Percentiles rank a stretch among this genome's conserved stretches.
Conservation (phyloP, 148 eudicot genomes). For the Diospyros lotus region DNA sequence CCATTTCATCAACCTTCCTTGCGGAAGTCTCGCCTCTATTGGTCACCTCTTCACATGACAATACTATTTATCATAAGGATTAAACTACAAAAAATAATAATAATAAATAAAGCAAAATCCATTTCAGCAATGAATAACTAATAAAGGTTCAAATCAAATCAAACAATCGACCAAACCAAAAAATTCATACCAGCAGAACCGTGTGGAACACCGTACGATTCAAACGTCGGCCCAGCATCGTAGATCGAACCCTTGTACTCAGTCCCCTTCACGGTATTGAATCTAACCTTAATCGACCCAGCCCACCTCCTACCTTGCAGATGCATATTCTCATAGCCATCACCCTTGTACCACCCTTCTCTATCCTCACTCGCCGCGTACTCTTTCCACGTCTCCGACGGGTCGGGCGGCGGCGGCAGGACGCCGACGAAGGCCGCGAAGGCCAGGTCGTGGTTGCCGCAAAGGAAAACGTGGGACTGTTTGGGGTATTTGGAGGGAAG, state of each 20-base stretch:
- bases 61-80: no score
- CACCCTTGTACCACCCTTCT: constrained; percentile 84
- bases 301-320: constrained; percentile 95
- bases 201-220: constrained; percentile 85
- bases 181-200: constrained; percentile 74
- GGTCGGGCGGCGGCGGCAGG: constrained; percentile 47
- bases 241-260: constrained; percentile 80
- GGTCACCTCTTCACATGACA: no score
- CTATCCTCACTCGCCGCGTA: constrained; percentile 67
- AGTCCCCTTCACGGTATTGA: constrained; percentile 49
- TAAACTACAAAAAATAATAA: no score
- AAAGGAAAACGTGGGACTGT: constrained; percentile 72
- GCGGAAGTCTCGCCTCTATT: no score
- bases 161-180: no score
- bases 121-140: no score
- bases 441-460: constrained; percentile 80
- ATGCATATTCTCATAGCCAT: constrained; percentile 74
- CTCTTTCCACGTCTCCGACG: constrained; percentile 65
- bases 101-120: no score
- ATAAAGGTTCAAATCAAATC: no score
- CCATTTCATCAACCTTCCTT: no score
- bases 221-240: constrained; percentile 80
- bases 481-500: constrained; percentile 60
- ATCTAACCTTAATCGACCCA: constrained; percentile 51
- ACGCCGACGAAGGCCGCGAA: constrained; percentile 70